Base-by-base conservation (phyloP, 139 green algal species). In the Penium margaritaceum region DNA sequence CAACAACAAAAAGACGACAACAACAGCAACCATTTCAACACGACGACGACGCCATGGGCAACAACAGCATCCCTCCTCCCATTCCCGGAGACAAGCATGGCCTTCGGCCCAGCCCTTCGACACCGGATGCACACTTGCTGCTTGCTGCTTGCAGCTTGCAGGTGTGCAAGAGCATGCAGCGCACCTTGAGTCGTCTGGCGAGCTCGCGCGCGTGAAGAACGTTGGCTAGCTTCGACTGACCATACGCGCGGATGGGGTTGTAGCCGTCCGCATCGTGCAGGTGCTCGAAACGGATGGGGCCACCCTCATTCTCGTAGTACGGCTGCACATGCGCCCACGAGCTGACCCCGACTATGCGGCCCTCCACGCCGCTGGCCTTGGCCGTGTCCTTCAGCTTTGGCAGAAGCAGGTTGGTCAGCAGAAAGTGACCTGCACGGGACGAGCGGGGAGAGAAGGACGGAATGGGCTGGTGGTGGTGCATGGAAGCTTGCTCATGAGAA, bases 191-290 rank as follows among this genome's bases (percentile, higher is more conserved):
- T 4, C 75, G 35, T 12, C 75, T 58, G 44, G 72, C 63, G 9
- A 96, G 80, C 86, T 96, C 92, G 41, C 90, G 90, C 0, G 90
- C 87, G 78, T 95, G 95, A 51, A 95, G 72, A 17, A 96, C 72
- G 73, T 96, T 95, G 12, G 90, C 89, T 5, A 96, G 84, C 84
- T 96, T 96, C 32, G 86, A 89, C 78, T 93, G 87, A 12, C 77
- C 83, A 57, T 90, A 90, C 43, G 79, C 82, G 2, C 14, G 29
- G 12, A 60, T 60, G 19, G 15, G 14, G 60, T 67, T 21, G 60
- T 67, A 67, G 4, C 34, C 33, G 12, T 46, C 0, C 21, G 12
- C 30, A 21, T 19, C 60, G 33, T 67, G 34, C n/a, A 67, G 29
- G 60, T 24, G 24, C 4, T 67, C 60, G 12, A 67, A 46, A 6